Evolutionary conservation across 129 eudicot species (phyloP).

Genomic region (Tanacetum coccineum): DNA sequence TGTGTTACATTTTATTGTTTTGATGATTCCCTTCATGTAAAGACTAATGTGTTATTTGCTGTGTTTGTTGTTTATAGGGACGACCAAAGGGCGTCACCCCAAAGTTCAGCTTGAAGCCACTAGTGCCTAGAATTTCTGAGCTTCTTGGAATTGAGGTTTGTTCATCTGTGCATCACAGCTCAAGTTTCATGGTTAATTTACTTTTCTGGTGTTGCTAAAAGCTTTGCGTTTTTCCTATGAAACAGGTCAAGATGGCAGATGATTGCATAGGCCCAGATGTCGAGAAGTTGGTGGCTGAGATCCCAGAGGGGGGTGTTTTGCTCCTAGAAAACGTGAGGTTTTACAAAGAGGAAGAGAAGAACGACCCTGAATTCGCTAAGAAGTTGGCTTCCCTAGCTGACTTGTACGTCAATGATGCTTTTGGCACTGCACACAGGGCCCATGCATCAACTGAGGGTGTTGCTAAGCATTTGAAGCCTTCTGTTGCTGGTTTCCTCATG

Average conservation of each 20-base stretch:
- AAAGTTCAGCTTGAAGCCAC: constrained; percentile 81
- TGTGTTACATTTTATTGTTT: background rate
- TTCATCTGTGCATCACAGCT: too few species aligned
- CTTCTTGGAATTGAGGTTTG: constrained; percentile 25
- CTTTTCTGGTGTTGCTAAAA: too few species aligned
- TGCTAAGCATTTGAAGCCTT: too few species aligned
- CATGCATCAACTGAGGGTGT: constrained; percentile 78
- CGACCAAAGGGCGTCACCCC: constrained; percentile 83
- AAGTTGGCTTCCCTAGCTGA: constrained; percentile 63
- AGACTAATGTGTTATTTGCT: background rate
- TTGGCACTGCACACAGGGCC: constrained; percentile 91
- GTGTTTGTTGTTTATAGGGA: constrained; percentile 40
- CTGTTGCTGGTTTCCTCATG: too few species aligned
- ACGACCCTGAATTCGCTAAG: constrained; percentile 66
- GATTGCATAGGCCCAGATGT: constrained; percentile 48
- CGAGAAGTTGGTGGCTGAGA: constrained; percentile 53
- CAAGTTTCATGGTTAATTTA: too few species aligned
- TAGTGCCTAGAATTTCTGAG: constrained; percentile 67
- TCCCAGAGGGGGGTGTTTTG: constrained; percentile 68
- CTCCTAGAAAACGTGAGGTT: constrained; percentile 73
- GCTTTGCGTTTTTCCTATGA: constrained; percentile 37
- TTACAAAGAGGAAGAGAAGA: constrained; percentile 72
- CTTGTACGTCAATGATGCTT: constrained; percentile 73
- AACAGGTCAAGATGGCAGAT: constrained; percentile 63
- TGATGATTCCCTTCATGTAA: background rate